These are phyloP conservation scores for Penicillium taxi DNA, from an alignment of 495 filamentous ascomycete species.

Conservation along the genomic window DNA sequence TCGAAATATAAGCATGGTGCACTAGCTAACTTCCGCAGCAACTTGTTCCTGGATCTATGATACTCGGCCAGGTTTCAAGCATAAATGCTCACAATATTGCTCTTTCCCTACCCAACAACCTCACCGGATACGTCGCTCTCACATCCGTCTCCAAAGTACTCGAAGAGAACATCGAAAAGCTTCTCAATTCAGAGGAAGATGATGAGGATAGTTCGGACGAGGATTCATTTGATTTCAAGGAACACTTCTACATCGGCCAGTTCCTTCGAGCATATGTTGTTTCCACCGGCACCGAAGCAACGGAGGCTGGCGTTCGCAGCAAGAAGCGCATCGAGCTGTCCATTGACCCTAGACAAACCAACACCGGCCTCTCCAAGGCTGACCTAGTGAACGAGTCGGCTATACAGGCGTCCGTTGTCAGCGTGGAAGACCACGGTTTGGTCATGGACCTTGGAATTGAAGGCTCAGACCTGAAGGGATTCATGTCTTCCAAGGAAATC, in stretches of 20 bases:
- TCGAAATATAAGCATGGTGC: not conserved
- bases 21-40: slow-evolving; percentile 50
- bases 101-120: slow-evolving; percentile 82
- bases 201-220: slow-evolving; percentile 46
- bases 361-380: slow-evolving; percentile 59
- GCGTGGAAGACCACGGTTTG: slow-evolving; percentile 90
- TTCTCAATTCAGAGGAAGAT: slow-evolving; percentile 51
- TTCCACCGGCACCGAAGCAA: slow-evolving; percentile 49
- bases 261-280: slow-evolving; percentile 81
- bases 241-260: slow-evolving; percentile 74
- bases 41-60: slow-evolving; percentile 70
- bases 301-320: slow-evolving; percentile 54
- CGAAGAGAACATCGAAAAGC: slow-evolving; percentile 56
- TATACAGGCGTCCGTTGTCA: slow-evolving; percentile 79
- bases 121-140: slow-evolving; percentile 80
- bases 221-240: slow-evolving; percentile 56
- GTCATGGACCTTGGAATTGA: slow-evolving; percentile 85
- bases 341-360: slow-evolving; percentile 65
- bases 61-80: slow-evolving; percentile 77
- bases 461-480: slow-evolving; percentile 60
- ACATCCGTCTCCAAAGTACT: slow-evolving; percentile 77
- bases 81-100: slow-evolving; percentile 72
- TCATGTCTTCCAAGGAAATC: slow-evolving; percentile 83
- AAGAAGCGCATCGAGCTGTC: slow-evolving; percentile 81
- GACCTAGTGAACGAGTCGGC: slow-evolving; percentile 64